Evolutionary conservation across 805 yeast genomes (phyloP).

Genomic region (Komagataella pastoris): DNA sequence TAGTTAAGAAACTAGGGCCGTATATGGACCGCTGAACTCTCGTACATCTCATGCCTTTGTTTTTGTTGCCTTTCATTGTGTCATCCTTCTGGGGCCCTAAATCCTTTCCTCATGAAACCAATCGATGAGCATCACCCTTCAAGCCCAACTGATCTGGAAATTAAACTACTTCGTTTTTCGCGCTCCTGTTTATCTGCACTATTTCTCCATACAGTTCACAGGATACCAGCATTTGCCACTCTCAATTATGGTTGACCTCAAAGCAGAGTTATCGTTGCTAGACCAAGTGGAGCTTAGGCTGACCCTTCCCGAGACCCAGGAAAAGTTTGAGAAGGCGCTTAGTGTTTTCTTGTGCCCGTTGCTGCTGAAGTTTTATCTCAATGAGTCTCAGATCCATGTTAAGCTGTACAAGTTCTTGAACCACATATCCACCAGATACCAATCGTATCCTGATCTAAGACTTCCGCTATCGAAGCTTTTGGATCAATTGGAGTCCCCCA

Average conservation of each 20-base stretch:
- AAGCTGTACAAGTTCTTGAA: conserved; percentile 57
- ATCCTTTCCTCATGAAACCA: too few species aligned
- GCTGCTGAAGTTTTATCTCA: conserved; percentile 64
- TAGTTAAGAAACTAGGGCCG: too few species aligned
- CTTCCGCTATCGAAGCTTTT: conserved; percentile 55
- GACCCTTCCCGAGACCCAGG: conserved; percentile 60
- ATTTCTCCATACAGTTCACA: not conserved
- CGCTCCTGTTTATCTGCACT: not conserved
- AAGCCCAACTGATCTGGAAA: too few species aligned
- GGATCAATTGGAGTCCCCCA: conserved; percentile 47
- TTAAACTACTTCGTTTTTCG: not conserved
- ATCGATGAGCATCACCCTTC: too few species aligned
- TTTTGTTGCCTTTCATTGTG: too few species aligned
- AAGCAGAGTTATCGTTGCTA: conserved; percentile 44
- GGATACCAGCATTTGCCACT: conserved; percentile 1
- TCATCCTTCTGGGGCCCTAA: too few species aligned
- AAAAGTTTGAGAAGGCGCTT: conserved; percentile 47
- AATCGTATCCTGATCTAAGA: conserved; percentile 36
- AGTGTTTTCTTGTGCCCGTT: conserved; percentile 62
- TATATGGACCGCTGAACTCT: too few species aligned
- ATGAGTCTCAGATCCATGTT: conserved; percentile 48
- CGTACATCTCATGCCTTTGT: too few species aligned
- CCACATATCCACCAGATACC: conserved; percentile 54
- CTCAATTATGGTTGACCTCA: conserved; percentile 5
- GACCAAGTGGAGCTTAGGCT: conserved; percentile 73